Conservation (phyloP, 192 early-diverging fungal genomes). For the Diversispora eburnea region DNA sequence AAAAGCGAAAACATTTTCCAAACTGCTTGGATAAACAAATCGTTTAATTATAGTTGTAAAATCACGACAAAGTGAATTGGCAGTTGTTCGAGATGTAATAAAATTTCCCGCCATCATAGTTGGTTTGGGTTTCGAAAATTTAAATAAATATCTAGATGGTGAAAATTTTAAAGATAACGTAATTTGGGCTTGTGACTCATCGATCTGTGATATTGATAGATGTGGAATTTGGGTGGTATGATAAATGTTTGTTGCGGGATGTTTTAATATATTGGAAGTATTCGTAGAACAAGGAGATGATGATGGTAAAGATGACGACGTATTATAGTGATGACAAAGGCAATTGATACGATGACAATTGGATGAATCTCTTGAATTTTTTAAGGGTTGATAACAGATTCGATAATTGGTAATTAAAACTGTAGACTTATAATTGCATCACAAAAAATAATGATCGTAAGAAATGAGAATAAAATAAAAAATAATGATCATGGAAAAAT, state of each 20-base stretch:
- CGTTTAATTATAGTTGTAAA: slow-evolving; percentile 17
- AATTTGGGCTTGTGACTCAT: slow-evolving; percentile 17
- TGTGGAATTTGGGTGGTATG: slow-evolving; percentile 18
- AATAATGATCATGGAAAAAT: not conserved
- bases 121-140: slow-evolving; percentile 27
- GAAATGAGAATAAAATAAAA: not conserved
- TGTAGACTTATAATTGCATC: not conserved
- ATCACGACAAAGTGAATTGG: slow-evolving; percentile 24
- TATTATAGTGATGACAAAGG: not conserved
- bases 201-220: slow-evolving; percentile 20
- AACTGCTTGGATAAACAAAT: not conserved
- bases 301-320: no score
- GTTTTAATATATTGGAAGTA: not conserved
- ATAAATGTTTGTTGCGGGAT: not conserved
- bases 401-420: slow-evolving; percentile 28
- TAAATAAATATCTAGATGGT: slow-evolving; percentile 29
- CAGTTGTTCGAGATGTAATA: not conserved
- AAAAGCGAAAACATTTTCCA: slow-evolving; percentile 27
- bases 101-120: not conserved
- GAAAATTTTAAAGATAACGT: slow-evolving; percentile 24
- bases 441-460: not conserved
- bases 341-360: not conserved
- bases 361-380: not conserved
- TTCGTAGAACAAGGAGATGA: not conserved
- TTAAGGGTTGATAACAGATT: slow-evolving; percentile 24